Conservation (phyloP, 768 basidiomycete genomes). For the Inosperma sp. region DNA sequence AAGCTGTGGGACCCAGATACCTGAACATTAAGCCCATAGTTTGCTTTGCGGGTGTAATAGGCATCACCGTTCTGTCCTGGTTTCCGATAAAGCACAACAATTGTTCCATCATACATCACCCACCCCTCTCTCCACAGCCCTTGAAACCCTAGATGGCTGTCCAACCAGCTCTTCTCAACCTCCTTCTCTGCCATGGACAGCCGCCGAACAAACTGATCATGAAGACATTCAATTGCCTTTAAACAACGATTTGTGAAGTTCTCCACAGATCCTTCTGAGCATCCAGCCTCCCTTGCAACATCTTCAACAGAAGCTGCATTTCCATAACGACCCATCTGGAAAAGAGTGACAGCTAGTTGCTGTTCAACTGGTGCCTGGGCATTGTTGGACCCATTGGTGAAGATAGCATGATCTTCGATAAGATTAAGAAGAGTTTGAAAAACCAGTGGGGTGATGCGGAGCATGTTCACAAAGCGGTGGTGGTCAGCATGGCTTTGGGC, state of each 20-base stretch:
- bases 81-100: too few species aligned
- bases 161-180: conserved; percentile 33
- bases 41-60: too few species aligned
- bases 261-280: conserved; percentile 28
- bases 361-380: conserved; percentile 26
- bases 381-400: conserved; percentile 25
- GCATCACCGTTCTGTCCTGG: too few species aligned
- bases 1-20: too few species aligned
- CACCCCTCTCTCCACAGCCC: conserved; percentile 32
- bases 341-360: conserved; percentile 29
- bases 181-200: conserved; percentile 31
- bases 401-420: conserved; percentile 27
- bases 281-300: conserved; percentile 25
- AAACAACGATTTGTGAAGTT: conserved; percentile 27
- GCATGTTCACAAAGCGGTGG: conserved; percentile 19
- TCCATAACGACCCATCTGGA: conserved; percentile 25
- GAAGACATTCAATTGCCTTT: conserved; percentile 27
- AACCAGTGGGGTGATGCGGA: conserved; percentile 23
- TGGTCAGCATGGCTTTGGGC: conserved; percentile 21
- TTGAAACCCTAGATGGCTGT: conserved; percentile 26
- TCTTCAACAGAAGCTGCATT: conserved; percentile 29
- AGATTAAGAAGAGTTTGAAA: conserved; percentile 26
- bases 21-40: too few species aligned
- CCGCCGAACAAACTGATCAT: conserved; percentile 29
- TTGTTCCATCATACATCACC: too few species aligned